phyloP scores from a whole-genome alignment of 2,329 filamentous ascomycete genomes.

The Fusarium sp. region DNA sequence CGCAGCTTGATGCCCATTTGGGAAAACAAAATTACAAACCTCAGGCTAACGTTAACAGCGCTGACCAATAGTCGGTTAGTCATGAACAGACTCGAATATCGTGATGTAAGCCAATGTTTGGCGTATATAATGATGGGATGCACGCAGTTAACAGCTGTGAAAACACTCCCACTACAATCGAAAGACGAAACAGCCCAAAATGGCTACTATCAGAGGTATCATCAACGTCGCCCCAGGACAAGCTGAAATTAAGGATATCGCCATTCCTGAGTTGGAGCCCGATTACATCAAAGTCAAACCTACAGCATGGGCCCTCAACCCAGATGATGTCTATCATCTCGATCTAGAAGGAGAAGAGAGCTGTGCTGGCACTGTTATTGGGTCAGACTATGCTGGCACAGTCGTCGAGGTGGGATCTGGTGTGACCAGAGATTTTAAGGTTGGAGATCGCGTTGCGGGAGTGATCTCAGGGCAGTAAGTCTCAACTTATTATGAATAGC shows the following conservation, averaged over 20 bases:
- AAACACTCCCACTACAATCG: neutral
- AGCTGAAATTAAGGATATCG: neutral
- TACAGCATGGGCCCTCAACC: slow-evolving; percentile 11
- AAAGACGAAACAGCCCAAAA: neutral
- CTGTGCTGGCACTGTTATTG: slow-evolving; percentile 46
- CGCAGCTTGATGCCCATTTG: neutral
- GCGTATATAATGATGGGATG: neutral
- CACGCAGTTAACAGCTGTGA: too few species aligned
- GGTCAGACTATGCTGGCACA: slow-evolving; percentile 64
- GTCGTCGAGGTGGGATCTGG: slow-evolving; percentile 62
- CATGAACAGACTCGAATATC: neutral
- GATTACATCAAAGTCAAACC: slow-evolving; percentile 1
- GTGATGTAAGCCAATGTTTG: neutral
- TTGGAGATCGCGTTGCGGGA: slow-evolving; percentile 62
- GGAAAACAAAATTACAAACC: neutral
- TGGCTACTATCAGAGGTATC: neutral
- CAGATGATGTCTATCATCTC: slow-evolving; percentile 13
- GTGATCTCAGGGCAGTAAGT: slow-evolving; percentile 19
- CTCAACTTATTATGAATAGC: neutral
- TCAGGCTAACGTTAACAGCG: neutral
- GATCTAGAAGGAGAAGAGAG: slow-evolving; percentile 6
- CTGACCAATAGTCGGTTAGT: neutral
- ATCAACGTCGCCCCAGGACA: neutral
- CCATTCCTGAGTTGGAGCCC: neutral
- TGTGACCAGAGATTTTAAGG: slow-evolving; percentile 56